phyloP scores from a whole-genome alignment of 2,329 filamentous ascomycete genomes.

The Apiospora sp. region DNA sequence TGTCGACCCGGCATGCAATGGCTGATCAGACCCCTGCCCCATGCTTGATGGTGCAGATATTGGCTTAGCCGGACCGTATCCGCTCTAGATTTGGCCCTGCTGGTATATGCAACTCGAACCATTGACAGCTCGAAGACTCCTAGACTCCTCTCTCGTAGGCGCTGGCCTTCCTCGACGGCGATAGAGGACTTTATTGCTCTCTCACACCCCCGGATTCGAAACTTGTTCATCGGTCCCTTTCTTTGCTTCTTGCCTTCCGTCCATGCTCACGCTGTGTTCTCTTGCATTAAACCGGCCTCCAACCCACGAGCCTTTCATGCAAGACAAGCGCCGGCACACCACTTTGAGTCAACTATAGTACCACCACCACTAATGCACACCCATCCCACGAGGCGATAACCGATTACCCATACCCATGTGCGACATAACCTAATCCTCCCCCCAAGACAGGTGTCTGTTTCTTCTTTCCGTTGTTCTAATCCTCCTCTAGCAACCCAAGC shows the following conservation, averaged over 20 bases:
- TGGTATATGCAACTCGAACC: conserved; percentile 49
- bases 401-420: conserved; percentile 38
- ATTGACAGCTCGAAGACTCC: conserved; percentile 47
- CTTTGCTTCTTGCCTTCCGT: conserved; percentile 40
- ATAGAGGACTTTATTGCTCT: conserved; percentile 49
- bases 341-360: conserved; percentile 40
- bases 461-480: conserved; percentile 25
- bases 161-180: conserved; percentile 47
- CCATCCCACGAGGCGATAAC: conserved; percentile 41
- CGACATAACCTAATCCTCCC: conserved; percentile 33
- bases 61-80: conserved; percentile 54
- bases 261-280: conserved; percentile 36
- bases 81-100: conserved; percentile 49
- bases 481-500: conserved; percentile 21
- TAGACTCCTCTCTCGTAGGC: conserved; percentile 50
- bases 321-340: conserved; percentile 41
- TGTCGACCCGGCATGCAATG: conserved; percentile 48
- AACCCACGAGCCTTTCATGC: conserved; percentile 41
- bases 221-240: conserved; percentile 34
- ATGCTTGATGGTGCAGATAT: conserved; percentile 46
- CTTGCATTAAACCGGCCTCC: conserved; percentile 36
- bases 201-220: conserved; percentile 38
- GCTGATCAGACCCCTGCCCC: conserved; percentile 46
- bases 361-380: conserved; percentile 41
- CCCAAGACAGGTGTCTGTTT: conserved; percentile 15